Evolutionary conservation across 345 rosid genomes (phyloP), one percentile per base, ranked within the genome.

Genomic region (Dimocarpus longan): DNA sequence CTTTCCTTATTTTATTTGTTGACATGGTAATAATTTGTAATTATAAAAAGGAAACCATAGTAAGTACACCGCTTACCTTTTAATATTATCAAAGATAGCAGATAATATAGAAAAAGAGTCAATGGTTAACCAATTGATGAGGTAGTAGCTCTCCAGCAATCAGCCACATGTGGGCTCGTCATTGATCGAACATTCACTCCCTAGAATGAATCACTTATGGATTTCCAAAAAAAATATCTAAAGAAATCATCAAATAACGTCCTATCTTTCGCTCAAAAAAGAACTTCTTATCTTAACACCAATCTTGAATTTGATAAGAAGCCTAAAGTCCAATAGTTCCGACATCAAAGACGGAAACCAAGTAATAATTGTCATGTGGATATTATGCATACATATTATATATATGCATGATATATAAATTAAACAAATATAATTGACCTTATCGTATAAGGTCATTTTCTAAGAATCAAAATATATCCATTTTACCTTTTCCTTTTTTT

Each of bases 381-480:
- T 43, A 15, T 21, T 18, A 6, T 32, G 37, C 2, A 0, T 71
- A 37, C 15, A 21, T 42, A 42, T 42, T 50, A 50, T 50, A 46
- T 10, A 12, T 2, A 50, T 50, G 56, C 56, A 50, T 24, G 26
- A 15, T 60, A 39, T 32, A 32, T 32, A 32, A 75, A 64, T 43
- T 54, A 78, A 32, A 15, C 28, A 79, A 71, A 46, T 80, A 43
- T 40, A 11, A 40, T 68, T 68, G 70, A 46, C 65, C 65, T 70
- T 50, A 63, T 75, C 71, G 37, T 2, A 71, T 69, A 40, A 39
- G 65, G 67, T n/a, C 48, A 39, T 37, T 66, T 52, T 66, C 66
- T 32, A 13, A 19, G 18, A 10, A 64, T 43, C 44, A 26, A 26
- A 63, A 72, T 24, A 42, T 54, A 16, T 63, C 77, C 42, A 44